phyloP scores from a whole-genome alignment of 73 alveolate genomes.

The Tetrahymena malaccensis region DNA sequence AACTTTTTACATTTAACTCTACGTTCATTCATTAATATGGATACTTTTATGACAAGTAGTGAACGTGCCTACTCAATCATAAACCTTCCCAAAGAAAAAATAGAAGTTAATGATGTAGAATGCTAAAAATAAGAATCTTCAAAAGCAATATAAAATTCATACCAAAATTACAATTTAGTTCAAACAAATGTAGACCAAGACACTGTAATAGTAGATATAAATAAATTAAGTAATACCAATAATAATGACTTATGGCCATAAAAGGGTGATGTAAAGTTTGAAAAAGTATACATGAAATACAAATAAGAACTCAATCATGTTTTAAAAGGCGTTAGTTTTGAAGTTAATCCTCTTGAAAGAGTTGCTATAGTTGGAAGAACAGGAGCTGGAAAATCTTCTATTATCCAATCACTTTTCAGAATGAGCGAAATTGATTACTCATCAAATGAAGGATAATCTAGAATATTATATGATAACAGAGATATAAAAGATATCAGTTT shows the following conservation, averaged over 20 bases:
- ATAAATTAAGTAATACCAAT: background rate
- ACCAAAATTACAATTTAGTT: background rate
- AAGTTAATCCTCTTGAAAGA: slow-evolving; percentile 65
- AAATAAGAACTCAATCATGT: slow-evolving; percentile 40
- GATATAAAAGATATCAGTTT: slow-evolving; percentile 57
- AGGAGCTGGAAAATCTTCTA: slow-evolving; percentile 96
- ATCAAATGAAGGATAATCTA: slow-evolving; percentile 15
- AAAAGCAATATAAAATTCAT: background rate
- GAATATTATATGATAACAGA: slow-evolving; percentile 42
- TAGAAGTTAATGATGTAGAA: background rate
- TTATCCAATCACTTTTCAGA: slow-evolving; percentile 56
- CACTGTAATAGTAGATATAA: background rate
- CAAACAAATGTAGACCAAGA: background rate
- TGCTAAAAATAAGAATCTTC: background rate
- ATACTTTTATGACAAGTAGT: background rate
- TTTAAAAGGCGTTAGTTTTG: slow-evolving; percentile 60
- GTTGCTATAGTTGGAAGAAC: slow-evolving; percentile 93
- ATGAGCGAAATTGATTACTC: slow-evolving; percentile 20
- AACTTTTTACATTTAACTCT: background rate
- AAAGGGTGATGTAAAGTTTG: slow-evolving; percentile 11
- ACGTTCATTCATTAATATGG: background rate
- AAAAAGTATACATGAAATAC: slow-evolving; percentile 42
- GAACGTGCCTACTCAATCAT: background rate
- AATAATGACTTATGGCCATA: background rate
- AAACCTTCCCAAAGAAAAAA: background rate